Evolutionary conservation across 2,329 filamentous ascomycete genomes (phyloP), one percentile per base, ranked within the genome.

Genomic region (Zalaria sp.): DNA sequence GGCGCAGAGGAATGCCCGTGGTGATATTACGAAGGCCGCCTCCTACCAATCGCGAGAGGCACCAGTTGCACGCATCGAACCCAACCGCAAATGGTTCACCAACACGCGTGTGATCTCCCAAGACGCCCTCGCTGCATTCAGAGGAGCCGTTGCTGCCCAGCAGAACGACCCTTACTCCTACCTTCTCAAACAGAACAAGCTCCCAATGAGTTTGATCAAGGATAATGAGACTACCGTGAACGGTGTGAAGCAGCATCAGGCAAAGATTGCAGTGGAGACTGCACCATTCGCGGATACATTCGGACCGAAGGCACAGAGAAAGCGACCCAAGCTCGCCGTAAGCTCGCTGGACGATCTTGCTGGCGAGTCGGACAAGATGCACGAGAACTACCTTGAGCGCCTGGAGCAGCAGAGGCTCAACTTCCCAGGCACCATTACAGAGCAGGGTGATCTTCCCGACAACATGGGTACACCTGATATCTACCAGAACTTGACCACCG

Each of bases 31-130:
- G 42, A 80, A 91, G 64, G 79, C 86, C 49, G 87, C 87, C 38
- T 73, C 77, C 10, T 94, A 78, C 64, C 88, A 96, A 66, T 87
- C 81, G 46, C 73, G 78, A 56, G 87, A 94, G 31, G 66, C 80
- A 25, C 88, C 89, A 37, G 77, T 73, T 45, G 91, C 89, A 51
- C 77, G 88, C 50, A 83, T 96, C 57, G 89, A 96, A 68, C 91
- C 91, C 39, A 93, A 96, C 66, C 75, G 91, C 56, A 93, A 93
- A 66, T 98, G 91, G 91, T 98, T 98, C 66, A 85, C 81, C 55
- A 95, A 95, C 63, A 94, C 89, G 29, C 72, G 91, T 55, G 78
- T 81, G 36, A 93, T 95, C 56, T 86, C 83, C 1, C 89, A 95
- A 59, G 85, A 93, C 59, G 84, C 86, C 3, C 71, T 96, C 48